Evolutionary conservation across 805 yeast species (phyloP).

Genomic region (Saccharomycopsis guyanensis): DNA sequence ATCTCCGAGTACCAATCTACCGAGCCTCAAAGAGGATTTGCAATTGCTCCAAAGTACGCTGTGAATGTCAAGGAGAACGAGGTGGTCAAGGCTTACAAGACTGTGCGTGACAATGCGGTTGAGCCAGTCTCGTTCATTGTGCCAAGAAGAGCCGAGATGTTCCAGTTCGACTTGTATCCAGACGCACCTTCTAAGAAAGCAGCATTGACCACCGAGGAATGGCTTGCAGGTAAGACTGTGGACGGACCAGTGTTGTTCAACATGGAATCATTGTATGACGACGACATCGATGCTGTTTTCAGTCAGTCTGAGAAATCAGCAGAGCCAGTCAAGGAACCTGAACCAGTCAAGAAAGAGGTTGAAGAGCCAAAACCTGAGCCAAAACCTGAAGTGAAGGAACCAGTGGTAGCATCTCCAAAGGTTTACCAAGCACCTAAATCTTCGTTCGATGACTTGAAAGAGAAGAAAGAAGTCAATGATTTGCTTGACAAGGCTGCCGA

Average conservation of each 20-base stretch:
- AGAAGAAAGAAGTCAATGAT: conserved; percentile 39
- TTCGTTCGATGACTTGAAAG: conserved; percentile 41
- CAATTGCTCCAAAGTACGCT: conserved; percentile 75
- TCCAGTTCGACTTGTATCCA: conserved; percentile 89
- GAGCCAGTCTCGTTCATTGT: conserved; percentile 92
- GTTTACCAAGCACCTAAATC: conserved; percentile 33
- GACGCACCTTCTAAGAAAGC: conserved; percentile 78
- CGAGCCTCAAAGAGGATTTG: conserved; percentile 95
- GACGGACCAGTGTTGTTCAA: conserved; percentile 75
- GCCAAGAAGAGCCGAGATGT: conserved; percentile 89
- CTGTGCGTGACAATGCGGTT: conserved; percentile 74
- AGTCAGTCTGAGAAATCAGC: conserved; percentile 18
- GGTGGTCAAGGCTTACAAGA: conserved; percentile 72
- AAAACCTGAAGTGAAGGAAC: conserved; percentile 24
- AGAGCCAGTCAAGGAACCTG: conserved; percentile 9
- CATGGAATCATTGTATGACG: conserved; percentile 76
- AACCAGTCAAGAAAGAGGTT: conserved; percentile 16
- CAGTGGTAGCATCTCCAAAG: conserved; percentile 22
- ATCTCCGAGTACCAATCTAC: conserved; percentile 84
- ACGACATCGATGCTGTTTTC: conserved; percentile 31
- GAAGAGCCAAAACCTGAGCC: background rate
- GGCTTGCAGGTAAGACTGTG: conserved; percentile 70
- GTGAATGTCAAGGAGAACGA: conserved; percentile 81
- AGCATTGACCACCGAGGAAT: conserved; percentile 73
- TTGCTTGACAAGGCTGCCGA: conserved; percentile 41